Conservation (phyloP, 768 basidiomycete species). For the Amanita polypyramis region DNA sequence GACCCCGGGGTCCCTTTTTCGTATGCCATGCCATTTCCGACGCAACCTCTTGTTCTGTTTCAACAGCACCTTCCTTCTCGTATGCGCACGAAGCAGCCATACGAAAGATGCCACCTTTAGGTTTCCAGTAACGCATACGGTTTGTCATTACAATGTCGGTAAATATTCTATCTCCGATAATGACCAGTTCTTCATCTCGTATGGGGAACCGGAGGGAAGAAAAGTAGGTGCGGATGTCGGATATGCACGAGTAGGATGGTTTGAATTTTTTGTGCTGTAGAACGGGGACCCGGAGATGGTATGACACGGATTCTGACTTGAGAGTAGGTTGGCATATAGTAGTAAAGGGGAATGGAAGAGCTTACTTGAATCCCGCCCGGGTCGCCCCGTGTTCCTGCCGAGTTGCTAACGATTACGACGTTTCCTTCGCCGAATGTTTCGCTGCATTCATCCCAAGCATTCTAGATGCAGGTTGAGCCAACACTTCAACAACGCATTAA, state of each 20-base stretch:
- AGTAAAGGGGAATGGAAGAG: conserved; percentile 9
- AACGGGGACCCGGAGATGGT: conserved; percentile 73
- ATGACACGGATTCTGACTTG: conserved; percentile 79
- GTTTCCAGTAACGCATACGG: conserved; percentile 37
- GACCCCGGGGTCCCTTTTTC: conserved; percentile 23
- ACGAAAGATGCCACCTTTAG: conserved; percentile 1
- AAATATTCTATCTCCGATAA: conserved; percentile 89
- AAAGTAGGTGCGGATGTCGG: conserved; percentile 68
- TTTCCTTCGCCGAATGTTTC: conserved; percentile 66
- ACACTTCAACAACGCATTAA: background rate
- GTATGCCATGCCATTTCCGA: conserved; percentile 7
- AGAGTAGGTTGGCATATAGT: background rate
- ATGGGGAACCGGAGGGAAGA: conserved; percentile 44
- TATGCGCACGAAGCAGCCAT: conserved; percentile 12
- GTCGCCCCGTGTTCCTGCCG: conserved; percentile 76
- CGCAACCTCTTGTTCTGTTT: conserved; percentile 16
- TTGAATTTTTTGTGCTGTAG: conserved; percentile 70
- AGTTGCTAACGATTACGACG: conserved; percentile 90
- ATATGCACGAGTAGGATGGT: conserved; percentile 71
- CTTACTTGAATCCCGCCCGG: conserved; percentile 72
- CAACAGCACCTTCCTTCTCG: conserved; percentile 17
- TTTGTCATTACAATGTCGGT: conserved; percentile 87
- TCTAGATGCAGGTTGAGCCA: conserved; percentile 25
- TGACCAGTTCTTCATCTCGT: conserved; percentile 52
- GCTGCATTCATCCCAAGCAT: conserved; percentile 67